Evolutionary conservation across 768 basidiomycete genomes (phyloP).

Genomic region (Collybia sp.): DNA sequence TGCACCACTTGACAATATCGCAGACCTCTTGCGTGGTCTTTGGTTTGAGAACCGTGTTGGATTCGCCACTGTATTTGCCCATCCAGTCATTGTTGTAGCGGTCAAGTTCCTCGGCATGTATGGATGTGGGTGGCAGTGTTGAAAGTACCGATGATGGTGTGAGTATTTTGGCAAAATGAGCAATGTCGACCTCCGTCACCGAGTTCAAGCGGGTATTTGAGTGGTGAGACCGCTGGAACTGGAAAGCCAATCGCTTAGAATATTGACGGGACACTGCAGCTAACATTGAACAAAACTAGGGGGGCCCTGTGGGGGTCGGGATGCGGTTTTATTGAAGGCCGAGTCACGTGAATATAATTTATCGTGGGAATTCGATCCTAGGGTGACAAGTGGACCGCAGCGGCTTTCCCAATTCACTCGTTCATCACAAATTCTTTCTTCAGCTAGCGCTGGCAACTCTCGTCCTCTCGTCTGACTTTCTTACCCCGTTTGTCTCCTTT

Average conservation of each 20-base stretch:
- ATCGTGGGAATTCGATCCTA: no score
- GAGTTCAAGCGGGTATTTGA: conserved; percentile 33
- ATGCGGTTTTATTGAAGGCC: no score
- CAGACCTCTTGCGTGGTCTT: conserved; percentile 85
- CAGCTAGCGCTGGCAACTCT: no score
- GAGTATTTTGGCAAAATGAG: conserved; percentile 64
- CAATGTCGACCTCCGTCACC: conserved; percentile 54
- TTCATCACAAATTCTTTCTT: no score
- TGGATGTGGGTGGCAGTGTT: conserved; percentile 47
- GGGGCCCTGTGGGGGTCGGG: no score
- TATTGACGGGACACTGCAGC: conserved; percentile 13
- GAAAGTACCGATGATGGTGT: conserved; percentile 62
- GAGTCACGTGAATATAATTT: no score
- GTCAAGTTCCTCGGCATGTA: conserved; percentile 60
- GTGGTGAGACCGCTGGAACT: conserved; percentile 12
- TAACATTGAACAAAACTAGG: not conserved
- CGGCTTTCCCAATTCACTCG: no score
- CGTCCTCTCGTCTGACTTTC: no score
- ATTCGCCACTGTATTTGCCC: conserved; percentile 86
- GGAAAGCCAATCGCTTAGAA: conserved; percentile 10
- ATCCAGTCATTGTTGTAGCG: conserved; percentile 93
- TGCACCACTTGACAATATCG: conserved; percentile 84
- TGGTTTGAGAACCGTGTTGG: conserved; percentile 85
- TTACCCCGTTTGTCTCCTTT: no score
- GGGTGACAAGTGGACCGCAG: no score